phyloP scores from a whole-genome alignment of 1,139 yeast genomes.

The Casaregolazyma suthepensis region DNA sequence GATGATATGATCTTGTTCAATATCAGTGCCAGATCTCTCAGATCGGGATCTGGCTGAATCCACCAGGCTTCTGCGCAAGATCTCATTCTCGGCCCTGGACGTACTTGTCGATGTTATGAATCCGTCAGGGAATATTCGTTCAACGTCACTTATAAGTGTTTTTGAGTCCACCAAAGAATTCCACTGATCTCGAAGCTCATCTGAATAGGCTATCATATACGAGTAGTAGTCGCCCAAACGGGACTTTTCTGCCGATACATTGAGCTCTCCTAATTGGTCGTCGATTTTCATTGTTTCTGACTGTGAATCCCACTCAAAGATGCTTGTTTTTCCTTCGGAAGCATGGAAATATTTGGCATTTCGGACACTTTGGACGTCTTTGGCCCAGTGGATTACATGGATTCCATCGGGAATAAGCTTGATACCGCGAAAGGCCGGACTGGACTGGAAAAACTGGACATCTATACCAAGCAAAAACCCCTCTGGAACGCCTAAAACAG shows the following conservation, averaged over 20 bases:
- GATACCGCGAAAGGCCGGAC: slow-evolving; percentile 32
- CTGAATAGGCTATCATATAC: slow-evolving; percentile 32
- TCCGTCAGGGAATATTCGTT: slow-evolving; percentile 23
- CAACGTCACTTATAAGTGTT: slow-evolving; percentile 17
- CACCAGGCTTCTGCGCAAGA: slow-evolving; percentile 30
- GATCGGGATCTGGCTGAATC: slow-evolving; percentile 23
- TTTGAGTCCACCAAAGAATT: slow-evolving; percentile 16
- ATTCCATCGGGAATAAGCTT: slow-evolving; percentile 35
- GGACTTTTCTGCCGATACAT: slow-evolving; percentile 25
- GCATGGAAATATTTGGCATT: slow-evolving; percentile 29
- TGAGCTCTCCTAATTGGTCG: slow-evolving; percentile 30
- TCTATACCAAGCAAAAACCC: slow-evolving; percentile 38
- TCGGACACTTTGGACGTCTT: slow-evolving; percentile 25
- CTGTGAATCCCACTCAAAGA: slow-evolving; percentile 28
- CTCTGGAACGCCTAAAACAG: slow-evolving; percentile 27
- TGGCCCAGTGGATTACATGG: slow-evolving; percentile 38
- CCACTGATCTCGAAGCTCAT: slow-evolving; percentile 25
- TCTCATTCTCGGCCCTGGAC: slow-evolving; percentile 37
- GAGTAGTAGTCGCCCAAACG: slow-evolving; percentile 27
- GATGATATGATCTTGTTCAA: slow-evolving; percentile 28
- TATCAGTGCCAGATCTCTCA: slow-evolving; percentile 8
- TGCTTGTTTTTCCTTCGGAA: slow-evolving; percentile 19
- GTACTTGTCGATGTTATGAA: slow-evolving; percentile 35
- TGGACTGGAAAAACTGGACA: slow-evolving; percentile 35
- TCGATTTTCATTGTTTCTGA: slow-evolving; percentile 27